These are phyloP conservation scores for Globisporangium acanthophoron DNA, from an alignment of 352 stramenopile genomes.

Conservation along the genomic window DNA sequence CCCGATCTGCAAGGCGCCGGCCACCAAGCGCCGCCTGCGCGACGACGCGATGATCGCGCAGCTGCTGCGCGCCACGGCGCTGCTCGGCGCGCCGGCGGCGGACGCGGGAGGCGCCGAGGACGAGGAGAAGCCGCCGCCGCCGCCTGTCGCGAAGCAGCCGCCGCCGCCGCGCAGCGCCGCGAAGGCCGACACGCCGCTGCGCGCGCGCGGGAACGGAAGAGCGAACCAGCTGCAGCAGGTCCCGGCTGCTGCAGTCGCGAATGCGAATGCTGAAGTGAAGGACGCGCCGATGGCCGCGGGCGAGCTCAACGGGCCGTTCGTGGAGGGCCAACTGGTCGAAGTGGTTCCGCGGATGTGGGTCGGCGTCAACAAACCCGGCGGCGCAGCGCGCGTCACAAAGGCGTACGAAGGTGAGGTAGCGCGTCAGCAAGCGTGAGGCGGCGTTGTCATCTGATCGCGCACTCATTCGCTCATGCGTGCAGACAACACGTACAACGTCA, in stretches of 20 bases:
- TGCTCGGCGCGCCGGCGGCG: slow-evolving; percentile 24
- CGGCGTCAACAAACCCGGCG: slow-evolving; percentile 90
- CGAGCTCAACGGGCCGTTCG: slow-evolving; percentile 29
- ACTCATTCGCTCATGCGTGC: slow-evolving; percentile 15
- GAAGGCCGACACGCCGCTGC: neutral
- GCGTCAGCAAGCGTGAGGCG: neutral
- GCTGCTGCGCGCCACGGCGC: slow-evolving; percentile 50
- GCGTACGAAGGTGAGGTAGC: slow-evolving; percentile 33
- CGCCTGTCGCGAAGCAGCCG: too few relatives aligned
- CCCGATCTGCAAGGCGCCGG: slow-evolving; percentile 79
- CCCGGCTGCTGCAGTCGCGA: slow-evolving; percentile 2
- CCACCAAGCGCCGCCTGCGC: slow-evolving; percentile 72
- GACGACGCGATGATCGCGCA: slow-evolving; percentile 75
- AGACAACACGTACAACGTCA: slow-evolving; percentile 54
- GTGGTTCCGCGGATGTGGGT: slow-evolving; percentile 85
- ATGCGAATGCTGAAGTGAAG: neutral
- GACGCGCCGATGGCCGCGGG: too few relatives aligned
- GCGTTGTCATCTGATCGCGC: neutral
- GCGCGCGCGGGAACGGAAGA: neutral
- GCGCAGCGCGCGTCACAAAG: slow-evolving; percentile 72
- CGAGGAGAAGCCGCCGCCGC: neutral
- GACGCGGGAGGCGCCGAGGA: neutral
- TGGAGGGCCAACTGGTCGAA: slow-evolving; percentile 76
- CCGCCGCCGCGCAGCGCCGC: neutral
- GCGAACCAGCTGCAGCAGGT: neutral